Base-by-base conservation (phyloP, 768 basidiomycete species). In the Mycena maculata region DNA sequence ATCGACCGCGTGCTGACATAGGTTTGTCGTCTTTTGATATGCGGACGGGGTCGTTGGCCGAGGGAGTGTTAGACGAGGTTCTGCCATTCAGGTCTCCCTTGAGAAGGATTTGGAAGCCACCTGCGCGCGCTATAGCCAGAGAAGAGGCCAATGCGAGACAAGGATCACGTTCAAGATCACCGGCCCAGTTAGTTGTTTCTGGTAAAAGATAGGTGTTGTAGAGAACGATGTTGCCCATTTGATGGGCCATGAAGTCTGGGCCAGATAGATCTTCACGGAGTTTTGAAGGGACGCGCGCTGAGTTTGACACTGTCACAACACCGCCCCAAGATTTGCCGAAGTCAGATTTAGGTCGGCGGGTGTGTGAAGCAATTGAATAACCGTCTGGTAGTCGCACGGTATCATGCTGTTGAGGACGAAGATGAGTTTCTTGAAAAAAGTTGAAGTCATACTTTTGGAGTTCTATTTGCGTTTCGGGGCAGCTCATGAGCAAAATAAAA, bases 341-440 rank as follows among this genome's bases (percentile, higher is more conserved):
- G 30, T 52, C 31, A 3, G 49, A 12, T 52, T 52, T 52, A 4
- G 49, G 49, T 20, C 49, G 49, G 16, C 30, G 49, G 18, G 49
- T 52, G 28, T 30, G 49, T 52, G 49, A 52, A 20, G 25, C 22
- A 27, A 47, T 47, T 27, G 45, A 47, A 20, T 23, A 47, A 22
- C 45, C 22, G 20, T 47, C 45, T 23, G 45, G 45, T 22, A 47
- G 45, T 12, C 45, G 45, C 12, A 47, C 23, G 22, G 45, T 23
- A 20, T 47, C 45, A 47, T 47, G 45, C 20, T 47, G 45, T 20
- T 47, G 45, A 9, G 45, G 45, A 23, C 45, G 45, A 22, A 47
- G 10, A 33, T 33, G 49, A 33, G 49, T 52, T 33, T 52, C 49
- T 52, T 52, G 49, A 52, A 52, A 52, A 13, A 52, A 52, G 20